These are phyloP conservation scores for Vigna reflexopilosa DNA, from an alignment of 306 rosid genomes.

Conservation along the genomic window DNA sequence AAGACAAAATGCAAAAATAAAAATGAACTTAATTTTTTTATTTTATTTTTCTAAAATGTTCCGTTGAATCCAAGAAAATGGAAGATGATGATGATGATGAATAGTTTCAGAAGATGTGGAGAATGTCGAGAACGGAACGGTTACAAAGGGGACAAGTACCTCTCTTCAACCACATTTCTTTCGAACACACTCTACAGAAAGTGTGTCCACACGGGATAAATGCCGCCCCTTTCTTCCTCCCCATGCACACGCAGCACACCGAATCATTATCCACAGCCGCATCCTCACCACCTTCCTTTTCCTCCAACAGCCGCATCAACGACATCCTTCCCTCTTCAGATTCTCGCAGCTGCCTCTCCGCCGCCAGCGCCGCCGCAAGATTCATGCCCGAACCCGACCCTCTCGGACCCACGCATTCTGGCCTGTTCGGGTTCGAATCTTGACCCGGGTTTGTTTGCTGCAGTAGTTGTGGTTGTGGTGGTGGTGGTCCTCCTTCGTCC, in stretches of 20 bases:
- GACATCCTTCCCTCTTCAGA: slow-evolving; percentile 64
- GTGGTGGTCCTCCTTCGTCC: not conserved
- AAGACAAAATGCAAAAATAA: no score
- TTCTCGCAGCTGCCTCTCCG: slow-evolving; percentile 76
- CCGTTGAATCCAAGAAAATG: not conserved
- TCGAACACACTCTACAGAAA: slow-evolving; percentile 94
- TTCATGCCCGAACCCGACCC: slow-evolving; percentile 70
- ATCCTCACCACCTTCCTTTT: slow-evolving; percentile 50
- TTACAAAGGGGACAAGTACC: slow-evolving; percentile 96
- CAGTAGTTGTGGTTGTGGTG: not conserved
- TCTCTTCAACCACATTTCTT: slow-evolving; percentile 92
- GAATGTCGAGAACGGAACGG: slow-evolving; percentile 89
- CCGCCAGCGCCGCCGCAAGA: slow-evolving; percentile 90
- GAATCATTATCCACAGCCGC: slow-evolving; percentile 57
- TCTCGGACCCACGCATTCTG: slow-evolving; percentile 31
- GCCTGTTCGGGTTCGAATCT: slow-evolving; percentile 36
- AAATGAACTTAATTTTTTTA: no score
- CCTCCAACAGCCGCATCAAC: slow-evolving; percentile 80
- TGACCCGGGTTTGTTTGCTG: slow-evolving; percentile 38
- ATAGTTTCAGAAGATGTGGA: slow-evolving; percentile 68
- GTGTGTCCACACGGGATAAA: slow-evolving; percentile 99
- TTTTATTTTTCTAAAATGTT: not conserved
- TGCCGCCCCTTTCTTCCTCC: slow-evolving; percentile 85
- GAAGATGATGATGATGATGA: not conserved
- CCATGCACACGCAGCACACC: slow-evolving; percentile 99